Conservation (phyloP, 352 stramenopile species). For the Aphanomyces euteiches region DNA sequence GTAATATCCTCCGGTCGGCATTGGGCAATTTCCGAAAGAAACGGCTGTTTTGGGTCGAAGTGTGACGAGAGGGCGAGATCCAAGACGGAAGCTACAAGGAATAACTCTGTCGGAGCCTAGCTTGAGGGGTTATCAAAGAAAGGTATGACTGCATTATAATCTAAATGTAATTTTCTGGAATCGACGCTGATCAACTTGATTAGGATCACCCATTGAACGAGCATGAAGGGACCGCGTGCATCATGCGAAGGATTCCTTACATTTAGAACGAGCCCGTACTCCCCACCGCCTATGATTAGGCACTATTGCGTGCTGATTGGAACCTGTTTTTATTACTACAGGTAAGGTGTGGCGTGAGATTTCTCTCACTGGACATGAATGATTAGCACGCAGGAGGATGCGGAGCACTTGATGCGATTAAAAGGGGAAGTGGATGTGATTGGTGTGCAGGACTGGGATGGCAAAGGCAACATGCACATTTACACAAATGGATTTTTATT, state of each 20-base stretch:
- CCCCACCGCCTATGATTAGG: constrained; percentile 78
- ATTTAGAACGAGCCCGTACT: constrained; percentile 81
- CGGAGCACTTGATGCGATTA: constrained; percentile 83
- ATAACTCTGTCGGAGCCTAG: background rate
- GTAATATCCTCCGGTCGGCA: constrained; percentile 11
- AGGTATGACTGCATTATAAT: background rate
- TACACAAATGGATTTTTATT: constrained; percentile 88
- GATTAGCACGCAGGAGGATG: constrained; percentile 82
- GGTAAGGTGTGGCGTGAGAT: constrained; percentile 7
- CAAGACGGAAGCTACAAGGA: constrained; percentile 11
- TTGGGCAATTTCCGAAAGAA: constrained; percentile 12
- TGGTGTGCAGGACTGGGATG: constrained; percentile 88
- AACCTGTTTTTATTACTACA: constrained; percentile 87
- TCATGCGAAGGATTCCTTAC: constrained; percentile 84
- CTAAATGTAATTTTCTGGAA: too few relatives aligned
- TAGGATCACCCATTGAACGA: constrained; percentile 2
- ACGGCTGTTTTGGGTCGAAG: constrained; percentile 20
- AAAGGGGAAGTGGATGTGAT: constrained; percentile 86
- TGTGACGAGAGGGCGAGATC: constrained; percentile 11
- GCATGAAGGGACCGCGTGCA: constrained; percentile 79
- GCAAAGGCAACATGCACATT: constrained; percentile 89
- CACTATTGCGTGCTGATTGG: constrained; percentile 86
- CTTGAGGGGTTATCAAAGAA: background rate
- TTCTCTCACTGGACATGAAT: background rate
- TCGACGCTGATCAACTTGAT: background rate